A percentile compares a stretch with the other conserved stretches of the same genome.
Evolutionary conservation across 2,329 filamentous ascomycete species (phyloP).

Genomic region (Fusarium vanettenii): DNA sequence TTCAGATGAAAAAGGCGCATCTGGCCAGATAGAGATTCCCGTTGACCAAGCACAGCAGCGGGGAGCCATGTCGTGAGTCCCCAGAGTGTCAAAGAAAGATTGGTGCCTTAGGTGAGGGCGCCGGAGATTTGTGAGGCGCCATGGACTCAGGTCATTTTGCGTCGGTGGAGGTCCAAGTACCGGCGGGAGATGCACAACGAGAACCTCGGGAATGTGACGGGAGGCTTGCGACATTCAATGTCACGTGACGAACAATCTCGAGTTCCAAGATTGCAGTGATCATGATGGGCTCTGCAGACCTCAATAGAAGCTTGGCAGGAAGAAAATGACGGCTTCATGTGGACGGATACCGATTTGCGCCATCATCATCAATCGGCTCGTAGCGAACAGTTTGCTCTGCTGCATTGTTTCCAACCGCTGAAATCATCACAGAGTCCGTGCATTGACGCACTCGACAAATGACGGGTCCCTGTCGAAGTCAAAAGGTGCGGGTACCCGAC

Average conservation of each 20-base stretch:
- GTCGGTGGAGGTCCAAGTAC: conserved; percentile 37
- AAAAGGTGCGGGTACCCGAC: conserved; percentile 34
- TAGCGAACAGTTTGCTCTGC: background rate
- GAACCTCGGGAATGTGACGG: conserved; percentile 43
- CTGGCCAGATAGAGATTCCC: background rate
- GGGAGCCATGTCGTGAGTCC: background rate
- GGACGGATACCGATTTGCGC: background rate
- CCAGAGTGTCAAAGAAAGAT: background rate
- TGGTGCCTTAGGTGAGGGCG: background rate
- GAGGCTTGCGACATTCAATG: conserved; percentile 15
- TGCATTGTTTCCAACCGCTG: conserved; percentile 11
- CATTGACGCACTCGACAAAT: conserved; percentile 29
- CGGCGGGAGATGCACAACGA: conserved; percentile 40
- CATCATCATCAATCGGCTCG: background rate
- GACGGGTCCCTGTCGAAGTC: conserved; percentile 32
- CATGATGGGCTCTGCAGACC: background rate
- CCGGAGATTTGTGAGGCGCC: conserved; percentile 14
- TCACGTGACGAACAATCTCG: conserved; percentile 22
- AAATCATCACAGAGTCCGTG: conserved; percentile 34
- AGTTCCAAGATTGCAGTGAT: background rate
- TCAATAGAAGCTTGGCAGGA: background rate
- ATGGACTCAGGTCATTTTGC: conserved; percentile 25
- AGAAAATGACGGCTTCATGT: background rate
- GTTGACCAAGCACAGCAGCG: background rate
- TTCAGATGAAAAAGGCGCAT: background rate